A percentile compares a stretch with the other conserved stretches of the same genome.
Evolutionary conservation across 176 grass and related monocot species (phyloP).

Genomic region (Triticum monococcum): DNA sequence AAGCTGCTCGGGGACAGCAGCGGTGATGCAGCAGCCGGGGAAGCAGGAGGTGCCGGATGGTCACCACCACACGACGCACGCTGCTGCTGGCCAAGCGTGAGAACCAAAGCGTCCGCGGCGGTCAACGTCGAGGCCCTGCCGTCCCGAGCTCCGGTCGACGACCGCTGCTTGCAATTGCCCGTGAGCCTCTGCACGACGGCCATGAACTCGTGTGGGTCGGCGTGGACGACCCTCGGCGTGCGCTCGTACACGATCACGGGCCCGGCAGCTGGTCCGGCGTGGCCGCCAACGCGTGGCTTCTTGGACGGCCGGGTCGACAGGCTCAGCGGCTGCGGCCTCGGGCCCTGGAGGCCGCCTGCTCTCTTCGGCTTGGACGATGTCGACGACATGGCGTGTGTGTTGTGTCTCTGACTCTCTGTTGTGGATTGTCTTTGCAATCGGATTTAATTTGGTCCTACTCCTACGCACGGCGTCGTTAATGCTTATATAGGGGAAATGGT

Average conservation of each 20-base stretch:
- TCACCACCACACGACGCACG: background rate
- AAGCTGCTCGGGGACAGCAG: conserved; percentile 28
- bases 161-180: background rate
- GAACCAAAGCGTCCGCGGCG: background rate
- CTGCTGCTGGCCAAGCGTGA: conserved; percentile 18
- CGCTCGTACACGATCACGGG: conserved; percentile 54
- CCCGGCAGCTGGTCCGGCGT: background rate
- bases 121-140: too few relatives aligned
- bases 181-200: conserved; percentile 66
- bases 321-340: conserved; percentile 29
- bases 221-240: conserved; percentile 56
- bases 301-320: conserved; percentile 6
- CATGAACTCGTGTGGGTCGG: conserved; percentile 49
- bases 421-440: background rate
- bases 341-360: conserved; percentile 23
- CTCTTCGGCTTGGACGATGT: conserved; percentile 3
- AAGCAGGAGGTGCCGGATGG: background rate
- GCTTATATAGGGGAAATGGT: background rate
- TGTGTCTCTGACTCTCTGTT: background rate
- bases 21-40: background rate
- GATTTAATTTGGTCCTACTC: background rate
- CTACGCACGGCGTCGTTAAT: background rate
- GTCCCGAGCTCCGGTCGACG: background rate
- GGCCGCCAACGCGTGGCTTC: background rate
- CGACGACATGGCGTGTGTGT: background rate